Percentiles rank a stretch among this genome's conserved stretches.
These are phyloP conservation scores for Phytophthora podocarpi DNA, from an alignment of 352 stramenopile species.

Conservation along the genomic window DNA sequence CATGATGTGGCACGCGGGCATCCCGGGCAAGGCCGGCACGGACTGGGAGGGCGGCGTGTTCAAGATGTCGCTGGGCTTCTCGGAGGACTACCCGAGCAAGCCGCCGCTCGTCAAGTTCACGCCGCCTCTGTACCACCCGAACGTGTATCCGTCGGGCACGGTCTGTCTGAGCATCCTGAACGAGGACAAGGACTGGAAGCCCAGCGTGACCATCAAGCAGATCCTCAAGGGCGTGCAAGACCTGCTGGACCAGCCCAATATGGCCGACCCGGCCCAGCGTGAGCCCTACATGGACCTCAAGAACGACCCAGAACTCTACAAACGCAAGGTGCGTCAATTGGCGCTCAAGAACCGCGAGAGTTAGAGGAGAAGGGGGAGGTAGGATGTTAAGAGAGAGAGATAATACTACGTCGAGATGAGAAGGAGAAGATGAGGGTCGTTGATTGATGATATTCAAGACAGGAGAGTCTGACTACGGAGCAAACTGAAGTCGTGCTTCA, in stretches of 20 bases:
- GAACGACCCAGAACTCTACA: constrained; percentile 90
- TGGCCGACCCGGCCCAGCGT: constrained; percentile 85
- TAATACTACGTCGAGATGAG: constrained; percentile 5
- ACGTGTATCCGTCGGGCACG: constrained; percentile 97
- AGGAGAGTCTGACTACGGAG: neutral
- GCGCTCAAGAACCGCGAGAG: constrained; percentile 87
- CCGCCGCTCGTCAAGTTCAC: constrained; percentile 98
- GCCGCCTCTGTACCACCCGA: constrained; percentile 97
- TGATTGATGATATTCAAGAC: constrained; percentile 13
- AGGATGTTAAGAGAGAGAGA: constrained; percentile 1
- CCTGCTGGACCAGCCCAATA: constrained; percentile 88
- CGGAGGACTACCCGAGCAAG: constrained; percentile 97
- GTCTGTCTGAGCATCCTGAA: constrained; percentile 99
- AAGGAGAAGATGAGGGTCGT: constrained; percentile 7
- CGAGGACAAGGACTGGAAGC: constrained; percentile 99
- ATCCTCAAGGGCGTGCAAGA: constrained; percentile 98
- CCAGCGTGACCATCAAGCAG: constrained; percentile 97
- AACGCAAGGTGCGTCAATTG: constrained; percentile 82
- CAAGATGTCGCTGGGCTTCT: constrained; percentile 97
- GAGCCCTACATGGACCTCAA: constrained; percentile 90
- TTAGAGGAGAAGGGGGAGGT: constrained; percentile 32
- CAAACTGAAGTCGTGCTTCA: too few relatives aligned
- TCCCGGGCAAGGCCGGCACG: constrained; percentile 95
- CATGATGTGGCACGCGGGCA: constrained; percentile 97
- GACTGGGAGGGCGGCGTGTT: constrained; percentile 98